Base-by-base conservation (phyloP, 768 basidiomycete genomes). In the Ramaria sp. region DNA sequence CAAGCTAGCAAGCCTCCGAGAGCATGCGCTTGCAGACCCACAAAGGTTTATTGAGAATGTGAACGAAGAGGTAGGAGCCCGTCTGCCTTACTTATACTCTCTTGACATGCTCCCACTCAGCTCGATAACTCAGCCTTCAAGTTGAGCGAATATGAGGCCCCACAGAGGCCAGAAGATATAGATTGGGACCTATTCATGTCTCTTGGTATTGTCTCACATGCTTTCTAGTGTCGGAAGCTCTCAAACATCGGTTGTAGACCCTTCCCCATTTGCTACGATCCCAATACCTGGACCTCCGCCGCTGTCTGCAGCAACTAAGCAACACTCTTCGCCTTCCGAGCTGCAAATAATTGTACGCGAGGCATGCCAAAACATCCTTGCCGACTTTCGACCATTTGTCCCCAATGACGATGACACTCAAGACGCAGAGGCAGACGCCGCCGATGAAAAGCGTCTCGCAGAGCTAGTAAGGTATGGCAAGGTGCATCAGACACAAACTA, bases 121-220 rank as follows among this genome's bases (percentile, higher is more conserved):
- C 71, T 77, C 57, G 56, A 64, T 63, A 71, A 49, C 61, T 48
- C 53, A 10, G 61, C 67, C 34, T 69, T 72, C 60, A 64, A 61
- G 51, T 59, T 84, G 46, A 78, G 76, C 59, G 76, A 78, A 54
- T 74, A 75, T 34, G 69, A 71, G 22, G 70, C 78, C 1, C 62
- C 42, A 15, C 13, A 65, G 1, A 63, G 79, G 5, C 79, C 80
- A 3, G 65, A 74, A 57, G 73, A 73, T 33, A 71, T 88, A 47
- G 73, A 88, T 60, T 90, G 87, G 88, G 67, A 74, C 11, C 63
- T 77, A 1, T 88, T 82, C 64, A 71, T 75, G 10, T 71, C 73
- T 6, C 71, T 72, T 62, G 85, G 86, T 88, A 64, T 51, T 66
- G 38, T 55, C 24, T 31, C 37, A 48, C 45, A 42, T 42, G 30